These are phyloP conservation scores for Deuterostichococcus epilithicus DNA, from an alignment of 139 green algal species.

Conservation along the genomic window DNA sequence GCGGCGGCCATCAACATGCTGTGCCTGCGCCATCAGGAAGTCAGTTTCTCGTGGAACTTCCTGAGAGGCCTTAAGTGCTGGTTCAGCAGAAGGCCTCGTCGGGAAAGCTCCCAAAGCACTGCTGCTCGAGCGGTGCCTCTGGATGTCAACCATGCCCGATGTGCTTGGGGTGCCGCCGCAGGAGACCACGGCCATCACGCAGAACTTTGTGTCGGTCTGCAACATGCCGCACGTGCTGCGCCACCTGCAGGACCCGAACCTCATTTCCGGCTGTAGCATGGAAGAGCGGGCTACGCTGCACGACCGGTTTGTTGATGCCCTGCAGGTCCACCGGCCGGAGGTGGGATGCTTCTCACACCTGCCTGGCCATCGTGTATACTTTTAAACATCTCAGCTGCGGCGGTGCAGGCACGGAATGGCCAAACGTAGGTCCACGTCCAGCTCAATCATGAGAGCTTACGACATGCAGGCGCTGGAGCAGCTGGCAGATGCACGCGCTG, in stretches of 20 bases:
- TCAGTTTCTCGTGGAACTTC: neutral
- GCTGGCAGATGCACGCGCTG: neutral
- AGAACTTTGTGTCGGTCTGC: constrained; percentile 77
- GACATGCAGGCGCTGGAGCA: neutral
- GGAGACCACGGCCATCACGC: constrained; percentile 71
- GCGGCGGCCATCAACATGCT: neutral
- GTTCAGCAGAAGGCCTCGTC: neutral
- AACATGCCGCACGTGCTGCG: constrained; percentile 66
- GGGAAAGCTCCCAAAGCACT: neutral
- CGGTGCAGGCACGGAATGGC: no score
- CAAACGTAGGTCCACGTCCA: no score
- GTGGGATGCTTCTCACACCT: no score
- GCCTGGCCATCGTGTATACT: no score
- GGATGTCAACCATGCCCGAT: no score
- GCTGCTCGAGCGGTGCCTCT: neutral
- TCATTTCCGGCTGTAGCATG: constrained; percentile 66
- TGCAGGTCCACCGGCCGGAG: constrained; percentile 41
- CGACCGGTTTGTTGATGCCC: constrained; percentile 51
- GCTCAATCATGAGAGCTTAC: neutral
- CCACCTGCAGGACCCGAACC: constrained; percentile 54
- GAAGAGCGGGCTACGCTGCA: constrained; percentile 51
- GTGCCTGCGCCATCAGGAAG: neutral
- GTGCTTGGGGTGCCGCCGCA: constrained; percentile 1
- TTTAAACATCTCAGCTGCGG: no score
- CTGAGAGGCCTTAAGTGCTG: no score